These are phyloP conservation scores for Nicotiana noctiflora DNA, from an alignment of 257 asterid genomes.

Conservation along the genomic window DNA sequence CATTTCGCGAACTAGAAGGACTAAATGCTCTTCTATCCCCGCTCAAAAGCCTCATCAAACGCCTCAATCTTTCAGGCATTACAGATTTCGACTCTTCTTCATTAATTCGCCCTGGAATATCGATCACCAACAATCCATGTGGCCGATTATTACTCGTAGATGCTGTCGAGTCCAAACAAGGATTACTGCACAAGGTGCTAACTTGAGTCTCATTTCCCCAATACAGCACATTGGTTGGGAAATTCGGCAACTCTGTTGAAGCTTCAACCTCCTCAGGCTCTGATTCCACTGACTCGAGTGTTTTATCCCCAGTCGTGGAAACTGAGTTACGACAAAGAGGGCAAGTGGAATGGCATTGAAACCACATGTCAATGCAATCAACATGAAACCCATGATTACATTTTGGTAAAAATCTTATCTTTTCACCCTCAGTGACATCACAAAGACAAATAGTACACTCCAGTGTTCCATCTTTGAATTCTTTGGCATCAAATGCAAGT, in stretches of 20 bases:
- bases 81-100: slow-evolving; percentile 8
- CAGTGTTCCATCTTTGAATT: background rate
- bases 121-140: slow-evolving; percentile 5
- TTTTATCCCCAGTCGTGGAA: background rate
- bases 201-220: slow-evolving; percentile 23
- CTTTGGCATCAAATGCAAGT: slow-evolving; percentile 1
- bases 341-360: slow-evolving; percentile 11
- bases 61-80: slow-evolving; percentile 11
- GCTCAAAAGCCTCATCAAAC: slow-evolving; percentile 21
- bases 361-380: slow-evolving; percentile 12
- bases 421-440: slow-evolving; percentile 5
- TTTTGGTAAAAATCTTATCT: slow-evolving; percentile 6
- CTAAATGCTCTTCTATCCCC: slow-evolving; percentile 2
- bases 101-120: slow-evolving; percentile 10
- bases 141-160: background rate
- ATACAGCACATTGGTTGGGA: slow-evolving; percentile 20
- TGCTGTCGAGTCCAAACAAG: slow-evolving; percentile 1
- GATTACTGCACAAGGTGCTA: slow-evolving; percentile 10
- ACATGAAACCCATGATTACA: slow-evolving; percentile 15
- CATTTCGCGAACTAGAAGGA: slow-evolving; percentile 4
- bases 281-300: background rate
- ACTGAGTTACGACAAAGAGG: slow-evolving; percentile 10
- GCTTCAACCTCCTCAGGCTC: background rate
- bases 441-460: slow-evolving; percentile 13
- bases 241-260: background rate